These are phyloP conservation scores for Ogataea pignaliae DNA, from an alignment of 805 yeast genomes.

Conservation along the genomic window DNA sequence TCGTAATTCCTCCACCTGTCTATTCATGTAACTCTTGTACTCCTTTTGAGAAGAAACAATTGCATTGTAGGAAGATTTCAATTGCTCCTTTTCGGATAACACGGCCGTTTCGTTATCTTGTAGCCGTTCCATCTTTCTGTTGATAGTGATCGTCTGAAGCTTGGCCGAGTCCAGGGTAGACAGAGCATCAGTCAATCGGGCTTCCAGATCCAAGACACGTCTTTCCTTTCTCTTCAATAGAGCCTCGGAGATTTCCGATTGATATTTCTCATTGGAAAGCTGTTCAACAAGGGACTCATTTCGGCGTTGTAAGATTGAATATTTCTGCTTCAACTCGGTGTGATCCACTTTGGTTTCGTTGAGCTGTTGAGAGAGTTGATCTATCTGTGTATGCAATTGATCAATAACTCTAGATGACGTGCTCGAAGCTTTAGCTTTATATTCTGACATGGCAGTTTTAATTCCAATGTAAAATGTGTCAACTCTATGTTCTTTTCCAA, in stretches of 20 bases:
- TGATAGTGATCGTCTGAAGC: constrained; percentile 46
- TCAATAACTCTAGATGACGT: constrained; percentile 32
- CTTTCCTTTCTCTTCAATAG: constrained; percentile 67
- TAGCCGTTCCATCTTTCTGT: constrained; percentile 43
- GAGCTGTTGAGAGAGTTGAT: constrained; percentile 19
- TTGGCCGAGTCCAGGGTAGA: constrained; percentile 45
- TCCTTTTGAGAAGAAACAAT: constrained; percentile 45
- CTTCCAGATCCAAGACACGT: constrained; percentile 62
- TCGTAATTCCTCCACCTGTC: constrained; percentile 38
- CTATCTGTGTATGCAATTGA: constrained; percentile 28
- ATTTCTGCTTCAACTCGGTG: constrained; percentile 49
- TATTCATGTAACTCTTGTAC: constrained; percentile 44
- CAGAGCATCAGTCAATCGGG: constrained; percentile 43
- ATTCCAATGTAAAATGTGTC: no score
- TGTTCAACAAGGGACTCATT: constrained; percentile 58
- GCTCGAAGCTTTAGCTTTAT: constrained; percentile 1
- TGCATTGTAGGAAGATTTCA: constrained; percentile 57
- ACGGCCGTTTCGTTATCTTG: constrained; percentile 42
- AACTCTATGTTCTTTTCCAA: no score
- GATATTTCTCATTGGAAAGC: constrained; percentile 67
- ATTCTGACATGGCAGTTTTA: background rate
- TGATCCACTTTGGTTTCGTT: constrained; percentile 26
- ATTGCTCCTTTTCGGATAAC: constrained; percentile 49
- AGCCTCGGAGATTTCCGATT: constrained; percentile 69
- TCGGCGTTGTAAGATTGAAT: constrained; percentile 38